Conservation (phyloP, 352 stramenopile genomes). For the Pseudoperonospora humuli region DNA sequence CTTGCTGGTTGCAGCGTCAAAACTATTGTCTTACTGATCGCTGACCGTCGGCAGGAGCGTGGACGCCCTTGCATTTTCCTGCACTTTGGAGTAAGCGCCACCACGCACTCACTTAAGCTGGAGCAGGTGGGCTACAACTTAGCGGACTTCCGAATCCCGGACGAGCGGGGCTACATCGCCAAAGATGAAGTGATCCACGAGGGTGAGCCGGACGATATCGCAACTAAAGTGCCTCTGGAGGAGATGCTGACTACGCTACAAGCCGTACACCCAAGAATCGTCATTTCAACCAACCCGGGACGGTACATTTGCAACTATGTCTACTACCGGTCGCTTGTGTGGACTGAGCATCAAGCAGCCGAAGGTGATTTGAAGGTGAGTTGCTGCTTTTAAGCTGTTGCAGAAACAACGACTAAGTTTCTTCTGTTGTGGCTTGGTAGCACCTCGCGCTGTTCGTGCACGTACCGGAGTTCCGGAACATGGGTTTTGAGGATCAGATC, state of each 20-base stretch:
- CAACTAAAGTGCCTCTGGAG: conserved; percentile 49
- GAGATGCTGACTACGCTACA: conserved; percentile 40
- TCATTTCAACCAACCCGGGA: conserved; percentile 63
- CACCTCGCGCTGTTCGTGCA: conserved; percentile 71
- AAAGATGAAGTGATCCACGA: conserved; percentile 42
- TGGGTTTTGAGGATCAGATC: conserved; percentile 55
- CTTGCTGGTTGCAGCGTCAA: background rate
- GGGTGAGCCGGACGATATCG: conserved; percentile 35
- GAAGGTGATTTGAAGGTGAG: conserved; percentile 29
- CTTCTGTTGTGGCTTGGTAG: conserved; percentile 16
- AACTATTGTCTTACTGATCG: background rate
- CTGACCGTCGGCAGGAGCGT: conserved; percentile 23
- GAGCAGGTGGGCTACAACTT: conserved; percentile 75
- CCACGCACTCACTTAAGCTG: conserved; percentile 37
- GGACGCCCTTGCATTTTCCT: conserved; percentile 54
- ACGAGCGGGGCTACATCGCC: conserved; percentile 62
- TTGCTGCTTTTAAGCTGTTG: background rate
- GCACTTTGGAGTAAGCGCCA: conserved; percentile 61
- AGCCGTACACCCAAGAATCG: conserved; percentile 22
- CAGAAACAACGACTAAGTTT: background rate
- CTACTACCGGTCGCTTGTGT: conserved; percentile 73
- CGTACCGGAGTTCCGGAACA: conserved; percentile 53
- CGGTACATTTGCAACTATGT: conserved; percentile 86
- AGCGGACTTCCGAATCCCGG: conserved; percentile 72
- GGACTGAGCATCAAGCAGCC: conserved; percentile 35